Evolutionary conservation across 768 basidiomycete species (phyloP), one percentile per base, ranked within the genome.

Genomic region (Sarcodon aspratus): DNA sequence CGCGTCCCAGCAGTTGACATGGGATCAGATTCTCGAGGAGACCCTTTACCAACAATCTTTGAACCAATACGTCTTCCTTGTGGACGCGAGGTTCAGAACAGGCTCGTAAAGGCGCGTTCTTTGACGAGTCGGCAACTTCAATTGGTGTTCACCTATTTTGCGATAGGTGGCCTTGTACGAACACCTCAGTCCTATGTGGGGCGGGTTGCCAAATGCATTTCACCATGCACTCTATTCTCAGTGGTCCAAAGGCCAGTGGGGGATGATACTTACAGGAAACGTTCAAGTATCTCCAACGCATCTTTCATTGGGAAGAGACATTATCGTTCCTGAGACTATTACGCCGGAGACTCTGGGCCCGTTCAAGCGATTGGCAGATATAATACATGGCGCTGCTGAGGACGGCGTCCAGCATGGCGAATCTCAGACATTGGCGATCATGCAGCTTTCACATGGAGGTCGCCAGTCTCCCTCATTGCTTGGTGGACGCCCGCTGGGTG

Each of bases 161-260:
- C 27, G 27, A 3, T 56, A 97, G 91, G 88, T 79, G n/a, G 82
- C 94, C 0, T 72, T 94, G 75, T 94, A 93, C 54, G 94, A 97
- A 62, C 83, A 90, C 57, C 69, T 95, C 9, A 75, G 82, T 0
- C 54, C 62, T 3, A 67, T 82, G 32, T 66, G 66, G 9, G 86
- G 89, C 17, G 88, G 89, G 0, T 73, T 76, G 9, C 92, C 93
- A 0, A 89, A 85, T 53, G 56, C 66, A 11, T 61, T 69, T 40
- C 86, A 92, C 61, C 58, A 72, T 34, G 57, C 64, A 0, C 69
- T 96, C 31, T 96, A 97, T 59, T 63, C 74, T 0, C 67, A 69
- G 55, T 97, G 93, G 92, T 77, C 80, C 1, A 61, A 68, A 47
- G 75, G 83, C 9, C 73, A 73, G 44, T 97, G 89, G 89, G 94